Evolutionary conservation across 164 flowering plant genomes (phyloP).

Genomic region (Euptelea pleiosperma): DNA sequence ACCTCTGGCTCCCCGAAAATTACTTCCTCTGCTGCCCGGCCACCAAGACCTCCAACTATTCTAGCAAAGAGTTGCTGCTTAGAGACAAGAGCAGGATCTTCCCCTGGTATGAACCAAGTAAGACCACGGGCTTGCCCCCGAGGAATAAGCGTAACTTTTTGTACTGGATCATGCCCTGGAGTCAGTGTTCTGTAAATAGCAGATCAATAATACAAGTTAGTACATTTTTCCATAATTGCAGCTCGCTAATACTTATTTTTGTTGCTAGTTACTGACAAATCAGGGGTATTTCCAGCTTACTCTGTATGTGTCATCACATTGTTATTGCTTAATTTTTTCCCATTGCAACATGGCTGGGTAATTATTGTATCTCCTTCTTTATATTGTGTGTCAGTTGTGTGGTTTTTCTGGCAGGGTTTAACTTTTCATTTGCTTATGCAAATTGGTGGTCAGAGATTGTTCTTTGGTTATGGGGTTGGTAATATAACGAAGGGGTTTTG

Average conservation of each 20-base stretch:
- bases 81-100: slow-evolving; percentile 61
- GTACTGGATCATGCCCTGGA: slow-evolving; percentile 69
- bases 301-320: neutral
- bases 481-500: no score
- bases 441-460: no score
- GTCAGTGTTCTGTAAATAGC: slow-evolving; percentile 46
- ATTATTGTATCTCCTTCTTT: no score
- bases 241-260: neutral
- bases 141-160: slow-evolving; percentile 65
- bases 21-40: slow-evolving; percentile 75
- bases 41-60: slow-evolving; percentile 74
- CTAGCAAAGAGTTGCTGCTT: slow-evolving; percentile 64
- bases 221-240: neutral
- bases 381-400: no score
- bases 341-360: no score
- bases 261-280: neutral
- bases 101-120: slow-evolving; percentile 71
- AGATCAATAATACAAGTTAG: slow-evolving; percentile 6
- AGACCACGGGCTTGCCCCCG: slow-evolving; percentile 76
- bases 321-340: neutral
- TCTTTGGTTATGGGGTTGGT: no score
- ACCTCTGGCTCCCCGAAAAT: slow-evolving; percentile 69
- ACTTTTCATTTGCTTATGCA: no score
- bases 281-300: neutral
- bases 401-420: no score